A percentile compares a stretch with the other conserved stretches of the same genome.
Conservation (phyloP, 2,329 filamentous ascomycete species). For the Penicillium hesseltinei region DNA sequence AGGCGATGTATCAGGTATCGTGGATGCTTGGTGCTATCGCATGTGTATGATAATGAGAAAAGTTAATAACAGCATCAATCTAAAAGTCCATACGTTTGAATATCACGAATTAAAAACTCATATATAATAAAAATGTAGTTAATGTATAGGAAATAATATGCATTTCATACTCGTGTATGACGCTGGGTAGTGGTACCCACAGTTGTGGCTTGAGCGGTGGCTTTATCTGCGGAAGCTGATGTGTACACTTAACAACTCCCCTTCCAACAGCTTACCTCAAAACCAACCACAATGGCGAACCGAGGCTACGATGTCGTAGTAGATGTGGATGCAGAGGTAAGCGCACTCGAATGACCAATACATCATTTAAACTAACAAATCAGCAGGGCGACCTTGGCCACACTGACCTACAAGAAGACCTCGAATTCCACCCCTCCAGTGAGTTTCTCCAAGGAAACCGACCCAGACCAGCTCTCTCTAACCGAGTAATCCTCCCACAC, state of each 20-base stretch:
- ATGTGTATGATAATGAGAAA: constrained; percentile 10
- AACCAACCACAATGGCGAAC: constrained; percentile 63
- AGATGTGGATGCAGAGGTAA: constrained; percentile 92
- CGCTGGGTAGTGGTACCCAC: constrained; percentile 3
- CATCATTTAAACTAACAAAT: constrained; percentile 13
- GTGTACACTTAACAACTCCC: constrained; percentile 34
- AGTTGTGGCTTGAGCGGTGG: constrained; percentile 33
- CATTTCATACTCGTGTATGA: background rate
- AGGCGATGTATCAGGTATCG: background rate
- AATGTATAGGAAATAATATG: background rate
- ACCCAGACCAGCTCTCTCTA: background rate
- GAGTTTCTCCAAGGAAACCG: constrained; percentile 26
- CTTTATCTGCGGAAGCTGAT: constrained; percentile 32
- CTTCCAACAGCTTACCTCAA: constrained; percentile 18
- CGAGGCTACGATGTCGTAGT: constrained; percentile 97
- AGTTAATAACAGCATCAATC: background rate
- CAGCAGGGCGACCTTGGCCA: constrained; percentile 89
- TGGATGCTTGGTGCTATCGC: background rate
- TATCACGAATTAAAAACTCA: background rate
- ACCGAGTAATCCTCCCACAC: background rate
- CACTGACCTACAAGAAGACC: constrained; percentile 96
- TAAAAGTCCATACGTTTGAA: background rate
- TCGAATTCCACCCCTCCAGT: constrained; percentile 96
- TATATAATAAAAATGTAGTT: background rate
- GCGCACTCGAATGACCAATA: constrained; percentile 10